Evolutionary conservation across 768 basidiomycete species (phyloP).

Genomic region (Rickenella mellea): DNA sequence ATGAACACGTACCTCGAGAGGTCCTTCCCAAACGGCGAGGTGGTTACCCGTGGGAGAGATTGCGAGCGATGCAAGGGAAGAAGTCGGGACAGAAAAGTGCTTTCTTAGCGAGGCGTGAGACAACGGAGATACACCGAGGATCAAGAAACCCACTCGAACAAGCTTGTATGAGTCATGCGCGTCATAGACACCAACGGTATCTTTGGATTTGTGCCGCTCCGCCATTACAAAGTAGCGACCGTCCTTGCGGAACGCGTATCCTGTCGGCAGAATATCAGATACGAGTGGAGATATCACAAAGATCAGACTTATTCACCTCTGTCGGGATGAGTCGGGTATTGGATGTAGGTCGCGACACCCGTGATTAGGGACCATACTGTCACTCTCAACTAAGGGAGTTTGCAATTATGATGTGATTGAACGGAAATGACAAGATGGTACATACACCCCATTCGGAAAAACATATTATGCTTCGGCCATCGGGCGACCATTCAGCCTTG

Average conservation of each 20-base stretch:
- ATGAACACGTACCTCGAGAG: slow-evolving; percentile 53
- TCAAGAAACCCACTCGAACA: slow-evolving; percentile 44
- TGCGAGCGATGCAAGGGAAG: slow-evolving; percentile 57
- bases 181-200: slow-evolving; percentile 82
- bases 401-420: slow-evolving; percentile 2
- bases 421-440: slow-evolving; percentile 11
- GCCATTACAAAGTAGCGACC: slow-evolving; percentile 79
- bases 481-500: slow-evolving; percentile 86
- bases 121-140: not conserved
- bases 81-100: slow-evolving; percentile 80
- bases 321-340: slow-evolving; percentile 76
- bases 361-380: slow-evolving; percentile 79
- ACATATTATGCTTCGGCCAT: slow-evolving; percentile 73
- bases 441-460: slow-evolving; percentile 93
- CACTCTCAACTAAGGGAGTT: slow-evolving; percentile 55
- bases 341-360: slow-evolving; percentile 72
- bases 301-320: slow-evolving; percentile 44
- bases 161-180: slow-evolving; percentile 57
- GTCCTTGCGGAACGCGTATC: slow-evolving; percentile 71
- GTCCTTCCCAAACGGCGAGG: slow-evolving; percentile 77
- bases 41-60: slow-evolving; percentile 71
- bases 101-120: slow-evolving; percentile 20
- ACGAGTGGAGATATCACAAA: not conserved
- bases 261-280: slow-evolving; percentile 25
- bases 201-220: slow-evolving; percentile 85